Evolutionary conservation across 306 rosid genomes (phyloP).

Genomic region (Cucurbita maxima): DNA sequence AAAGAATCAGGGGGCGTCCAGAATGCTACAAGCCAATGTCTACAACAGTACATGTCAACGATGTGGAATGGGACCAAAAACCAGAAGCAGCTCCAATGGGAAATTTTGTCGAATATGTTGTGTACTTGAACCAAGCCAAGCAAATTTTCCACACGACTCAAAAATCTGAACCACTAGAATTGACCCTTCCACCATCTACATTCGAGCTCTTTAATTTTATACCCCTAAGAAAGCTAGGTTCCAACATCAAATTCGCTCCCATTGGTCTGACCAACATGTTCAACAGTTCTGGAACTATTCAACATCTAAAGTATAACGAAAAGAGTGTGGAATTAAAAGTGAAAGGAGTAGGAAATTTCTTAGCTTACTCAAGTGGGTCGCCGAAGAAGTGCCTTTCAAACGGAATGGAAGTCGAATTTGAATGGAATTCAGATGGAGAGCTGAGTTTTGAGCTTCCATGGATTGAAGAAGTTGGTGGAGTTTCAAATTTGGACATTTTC

Average conservation of each 20-base stretch:
- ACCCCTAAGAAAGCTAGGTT: conserved; percentile 28
- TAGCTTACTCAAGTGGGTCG: conserved; percentile 48
- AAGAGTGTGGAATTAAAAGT: conserved; percentile 24
- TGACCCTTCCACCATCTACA: conserved; percentile 36
- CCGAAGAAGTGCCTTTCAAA: conserved; percentile 42
- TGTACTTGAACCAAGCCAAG: conserved; percentile 34
- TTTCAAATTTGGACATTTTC: conserved; percentile 33
- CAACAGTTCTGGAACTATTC: conserved; percentile 51
- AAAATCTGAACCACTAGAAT: conserved; percentile 31
- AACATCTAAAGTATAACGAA: conserved; percentile 33
- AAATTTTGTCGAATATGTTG: conserved; percentile 41
- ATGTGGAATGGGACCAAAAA: conserved; percentile 77
- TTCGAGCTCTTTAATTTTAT: conserved; percentile 58
- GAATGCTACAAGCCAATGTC: conserved; percentile 48
- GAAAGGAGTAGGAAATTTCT: conserved; percentile 63
- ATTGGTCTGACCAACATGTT: conserved; percentile 61
- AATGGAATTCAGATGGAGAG: conserved; percentile 38
- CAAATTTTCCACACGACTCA: conserved; percentile 28
- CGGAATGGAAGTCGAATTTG: conserved; percentile 34
- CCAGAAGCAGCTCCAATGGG: conserved; percentile 40
- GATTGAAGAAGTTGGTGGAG: conserved; percentile 42
- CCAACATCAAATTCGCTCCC: conserved; percentile 47
- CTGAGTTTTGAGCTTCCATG: conserved; percentile 35
- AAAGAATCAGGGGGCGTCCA: conserved; percentile 40
- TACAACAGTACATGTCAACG: conserved; percentile 40